phyloP scores from a whole-genome alignment of 768 basidiomycete species.

The Pulveroboletus sp. region DNA sequence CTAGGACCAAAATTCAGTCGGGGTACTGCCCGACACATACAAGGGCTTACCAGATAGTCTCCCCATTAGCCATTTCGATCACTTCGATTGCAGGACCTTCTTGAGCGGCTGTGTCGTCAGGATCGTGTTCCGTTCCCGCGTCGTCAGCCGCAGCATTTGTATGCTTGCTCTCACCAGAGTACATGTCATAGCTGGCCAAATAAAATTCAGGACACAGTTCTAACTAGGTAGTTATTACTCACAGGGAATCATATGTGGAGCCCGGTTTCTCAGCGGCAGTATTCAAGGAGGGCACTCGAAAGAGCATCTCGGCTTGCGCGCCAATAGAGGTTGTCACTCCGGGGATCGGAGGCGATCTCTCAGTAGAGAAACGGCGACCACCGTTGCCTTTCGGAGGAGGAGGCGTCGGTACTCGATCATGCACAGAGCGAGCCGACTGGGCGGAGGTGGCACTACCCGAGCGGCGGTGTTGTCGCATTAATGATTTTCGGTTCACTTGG shows the following conservation, averaged over 20 bases:
- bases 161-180: constrained; percentile 53
- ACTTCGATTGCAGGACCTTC: constrained; percentile 69
- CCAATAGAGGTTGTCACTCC: constrained; percentile 51
- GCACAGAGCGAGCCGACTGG: constrained; percentile 65
- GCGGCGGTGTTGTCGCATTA: constrained; percentile 47
- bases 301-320: constrained; percentile 34
- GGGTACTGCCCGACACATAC: neutral
- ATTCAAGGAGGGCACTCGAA: constrained; percentile 38
- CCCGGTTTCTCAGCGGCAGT: constrained; percentile 57
- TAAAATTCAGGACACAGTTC: constrained; percentile 14
- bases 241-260: constrained; percentile 77
- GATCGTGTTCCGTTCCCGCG: constrained; percentile 20
- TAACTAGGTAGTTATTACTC: constrained; percentile 33
- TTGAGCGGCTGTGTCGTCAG: constrained; percentile 26
- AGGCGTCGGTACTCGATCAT: constrained; percentile 82
- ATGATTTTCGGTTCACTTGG: constrained; percentile 50
- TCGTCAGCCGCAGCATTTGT: constrained; percentile 34
- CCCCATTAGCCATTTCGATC: constrained; percentile 80
- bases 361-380: constrained; percentile 59
- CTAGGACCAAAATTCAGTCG: constrained; percentile 24
- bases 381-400: constrained; percentile 62
- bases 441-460: constrained; percentile 56
- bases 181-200: constrained; percentile 70
- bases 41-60: constrained; percentile 71
- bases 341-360: constrained; percentile 66